These are phyloP conservation scores for Talaromyces nanjingensis DNA, from an alignment of 495 filamentous ascomycete genomes.

Conservation along the genomic window DNA sequence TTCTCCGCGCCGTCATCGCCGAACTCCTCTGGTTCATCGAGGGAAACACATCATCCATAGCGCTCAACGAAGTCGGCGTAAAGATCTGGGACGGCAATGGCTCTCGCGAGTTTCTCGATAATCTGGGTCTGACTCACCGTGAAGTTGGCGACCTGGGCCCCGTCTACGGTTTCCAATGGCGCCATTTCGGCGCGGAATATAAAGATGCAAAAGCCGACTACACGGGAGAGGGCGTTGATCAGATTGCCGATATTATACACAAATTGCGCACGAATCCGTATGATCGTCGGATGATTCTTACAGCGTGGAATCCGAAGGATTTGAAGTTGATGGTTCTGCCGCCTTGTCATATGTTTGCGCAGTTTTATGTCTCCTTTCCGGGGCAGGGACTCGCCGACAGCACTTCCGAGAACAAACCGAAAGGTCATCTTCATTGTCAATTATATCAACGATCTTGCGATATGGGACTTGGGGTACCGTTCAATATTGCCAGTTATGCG, in stretches of 20 bases:
- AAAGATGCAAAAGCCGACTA: conserved; percentile 75
- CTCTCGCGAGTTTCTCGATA: conserved; percentile 80
- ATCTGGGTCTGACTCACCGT: conserved; percentile 68
- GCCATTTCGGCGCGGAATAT: conserved; percentile 93
- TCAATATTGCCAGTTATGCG: conserved; percentile 94
- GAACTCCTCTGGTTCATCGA: conserved; percentile 96
- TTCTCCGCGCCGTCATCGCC: conserved; percentile 79
- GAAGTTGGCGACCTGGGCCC: conserved; percentile 86
- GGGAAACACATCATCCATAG: conserved; percentile 67
- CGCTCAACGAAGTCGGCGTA: conserved; percentile 68
- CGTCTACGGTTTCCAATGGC: conserved; percentile 98
- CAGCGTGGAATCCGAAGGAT: conserved; percentile 89
- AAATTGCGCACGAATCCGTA: conserved; percentile 77
- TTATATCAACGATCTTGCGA: conserved; percentile 94
- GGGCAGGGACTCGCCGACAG: conserved; percentile 16
- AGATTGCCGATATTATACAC: conserved; percentile 76
- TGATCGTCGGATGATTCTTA: conserved; percentile 82
- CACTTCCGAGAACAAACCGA: conserved; percentile 31
- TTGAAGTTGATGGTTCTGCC: conserved; percentile 86
- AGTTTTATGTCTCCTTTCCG: conserved; percentile 91
- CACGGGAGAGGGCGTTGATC: conserved; percentile 81
- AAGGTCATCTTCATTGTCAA: conserved; percentile 70
- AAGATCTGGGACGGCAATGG: conserved; percentile 99
- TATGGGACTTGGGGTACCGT: conserved; percentile 95
- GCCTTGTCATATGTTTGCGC: conserved; percentile 98